These are phyloP conservation scores for Trichocladium antarcticum DNA, from an alignment of 495 filamentous ascomycete species.

Conservation along the genomic window DNA sequence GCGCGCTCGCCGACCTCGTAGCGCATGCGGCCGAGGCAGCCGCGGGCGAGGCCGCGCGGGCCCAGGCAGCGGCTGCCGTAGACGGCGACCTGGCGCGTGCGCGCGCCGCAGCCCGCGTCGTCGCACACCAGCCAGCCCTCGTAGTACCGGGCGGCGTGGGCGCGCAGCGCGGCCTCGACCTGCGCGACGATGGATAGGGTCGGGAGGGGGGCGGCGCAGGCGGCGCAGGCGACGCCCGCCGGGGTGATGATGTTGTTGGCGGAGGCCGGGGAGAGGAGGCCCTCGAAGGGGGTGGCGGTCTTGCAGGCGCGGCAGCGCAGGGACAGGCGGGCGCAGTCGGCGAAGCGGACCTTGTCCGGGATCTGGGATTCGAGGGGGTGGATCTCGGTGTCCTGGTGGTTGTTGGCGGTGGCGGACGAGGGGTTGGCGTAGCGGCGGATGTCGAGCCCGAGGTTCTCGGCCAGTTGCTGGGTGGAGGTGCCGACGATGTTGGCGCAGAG, in stretches of 20 bases:
- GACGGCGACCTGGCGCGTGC: conserved; percentile 84
- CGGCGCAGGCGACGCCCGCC: conserved; percentile 61
- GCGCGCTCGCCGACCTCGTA: conserved; percentile 82
- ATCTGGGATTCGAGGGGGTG: conserved; percentile 88
- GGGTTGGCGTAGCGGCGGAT: conserved; percentile 60
- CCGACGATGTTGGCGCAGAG: conserved; percentile 91
- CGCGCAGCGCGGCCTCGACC: conserved; percentile 70
- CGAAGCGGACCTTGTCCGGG: conserved; percentile 75
- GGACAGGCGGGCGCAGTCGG: conserved; percentile 57
- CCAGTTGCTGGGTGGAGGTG: conserved; percentile 76
- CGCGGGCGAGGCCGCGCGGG: conserved; percentile 65
- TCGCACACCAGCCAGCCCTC: conserved; percentile 85
- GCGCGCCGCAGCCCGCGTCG: conserved; percentile 72
- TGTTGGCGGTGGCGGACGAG: conserved; percentile 21
- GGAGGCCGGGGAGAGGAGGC: conserved; percentile 47
- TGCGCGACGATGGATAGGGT: conserved; percentile 73
- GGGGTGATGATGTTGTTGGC: conserved; percentile 54
- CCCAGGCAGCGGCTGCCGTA: conserved; percentile 86
- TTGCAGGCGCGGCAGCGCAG: conserved; percentile 78
- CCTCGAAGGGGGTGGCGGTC: conserved; percentile 58
- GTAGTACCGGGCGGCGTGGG: conserved; percentile 73
- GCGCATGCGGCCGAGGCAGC: conserved; percentile 77
- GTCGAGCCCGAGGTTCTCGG: conserved; percentile 89
- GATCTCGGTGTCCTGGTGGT: conserved; percentile 53
- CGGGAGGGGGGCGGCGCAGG: conserved; percentile 47